phyloP scores from a whole-genome alignment of 495 filamentous ascomycete genomes.

The Beverwykella pulmonaria region DNA sequence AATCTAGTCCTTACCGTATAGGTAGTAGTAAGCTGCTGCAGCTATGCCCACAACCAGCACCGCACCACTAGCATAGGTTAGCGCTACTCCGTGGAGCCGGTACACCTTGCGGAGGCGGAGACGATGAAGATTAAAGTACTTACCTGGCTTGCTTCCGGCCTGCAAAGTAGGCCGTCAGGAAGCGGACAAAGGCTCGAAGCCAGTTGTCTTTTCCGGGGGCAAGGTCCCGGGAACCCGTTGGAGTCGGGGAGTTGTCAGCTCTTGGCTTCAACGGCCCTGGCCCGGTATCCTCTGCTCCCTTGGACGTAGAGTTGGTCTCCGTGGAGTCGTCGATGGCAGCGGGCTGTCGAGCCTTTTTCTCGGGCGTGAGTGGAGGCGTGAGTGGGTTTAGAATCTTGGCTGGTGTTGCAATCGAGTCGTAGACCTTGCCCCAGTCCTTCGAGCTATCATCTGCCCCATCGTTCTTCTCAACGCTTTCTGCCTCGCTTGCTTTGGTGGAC shows the following conservation, averaged over 20 bases:
- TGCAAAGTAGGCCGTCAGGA: conserved; percentile 6
- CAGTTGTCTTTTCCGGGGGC: not conserved
- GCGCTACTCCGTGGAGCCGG: not conserved
- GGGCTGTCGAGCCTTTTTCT: not conserved
- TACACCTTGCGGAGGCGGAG: not conserved
- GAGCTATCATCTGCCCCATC: conserved; percentile 10
- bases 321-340: not conserved
- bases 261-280: not conserved
- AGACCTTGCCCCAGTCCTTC: not conserved
- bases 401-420: conserved; percentile 6
- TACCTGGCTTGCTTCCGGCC: conserved; percentile 7
- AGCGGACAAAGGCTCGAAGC: not conserved
- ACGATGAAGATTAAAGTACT: not conserved
- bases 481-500: not conserved
- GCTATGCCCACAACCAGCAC: not conserved
- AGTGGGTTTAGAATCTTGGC: conserved; percentile 1
- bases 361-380: conserved; percentile 13
- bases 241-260: not conserved
- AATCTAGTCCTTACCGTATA: not conserved
- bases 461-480: conserved; percentile 7
- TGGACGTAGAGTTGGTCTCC: not conserved
- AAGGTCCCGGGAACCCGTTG: not conserved
- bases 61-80: conserved; percentile 5
- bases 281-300: not conserved
- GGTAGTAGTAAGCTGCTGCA: conserved; percentile 6